These are phyloP conservation scores for Suillus lakei DNA, from an alignment of 768 basidiomycete species.

Conservation along the genomic window DNA sequence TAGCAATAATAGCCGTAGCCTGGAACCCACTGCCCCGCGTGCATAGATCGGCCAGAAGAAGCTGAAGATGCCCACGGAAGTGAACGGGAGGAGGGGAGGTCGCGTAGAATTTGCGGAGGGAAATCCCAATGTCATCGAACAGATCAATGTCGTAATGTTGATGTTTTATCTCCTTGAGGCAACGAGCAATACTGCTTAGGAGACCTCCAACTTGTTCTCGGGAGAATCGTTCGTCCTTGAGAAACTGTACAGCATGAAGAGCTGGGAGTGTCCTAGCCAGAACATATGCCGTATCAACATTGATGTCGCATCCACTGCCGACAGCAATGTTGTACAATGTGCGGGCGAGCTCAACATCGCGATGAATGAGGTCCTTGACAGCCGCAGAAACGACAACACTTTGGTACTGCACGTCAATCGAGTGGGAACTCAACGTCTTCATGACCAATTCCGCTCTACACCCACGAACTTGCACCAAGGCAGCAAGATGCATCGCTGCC, in stretches of 20 bases:
- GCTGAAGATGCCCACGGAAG: conserved; percentile 48
- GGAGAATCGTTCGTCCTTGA: conserved; percentile 38
- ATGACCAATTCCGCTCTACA: conserved; percentile 36
- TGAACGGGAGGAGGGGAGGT: conserved; percentile 40
- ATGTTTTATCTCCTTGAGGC: conserved; percentile 40
- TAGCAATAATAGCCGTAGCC: conserved; percentile 45
- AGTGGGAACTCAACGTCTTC: conserved; percentile 27
- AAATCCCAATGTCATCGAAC: conserved; percentile 39
- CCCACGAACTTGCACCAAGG: conserved; percentile 34
- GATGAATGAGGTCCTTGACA: conserved; percentile 24
- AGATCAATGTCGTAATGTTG: conserved; percentile 33
- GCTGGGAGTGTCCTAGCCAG: conserved; percentile 36
- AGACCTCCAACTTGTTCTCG: conserved; percentile 40
- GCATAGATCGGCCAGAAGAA: conserved; percentile 45
- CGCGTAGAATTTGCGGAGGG: conserved; percentile 42
- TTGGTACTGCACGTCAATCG: conserved; percentile 30
- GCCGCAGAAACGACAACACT: conserved; percentile 29
- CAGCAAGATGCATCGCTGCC: conserved; percentile 28
- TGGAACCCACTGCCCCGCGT: conserved; percentile 41
- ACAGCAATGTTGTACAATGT: conserved; percentile 40
- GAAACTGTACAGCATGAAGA: conserved; percentile 36
- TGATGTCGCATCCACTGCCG: conserved; percentile 25
- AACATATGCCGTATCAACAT: conserved; percentile 24
- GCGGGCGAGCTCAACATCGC: conserved; percentile 37
- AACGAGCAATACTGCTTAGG: conserved; percentile 42